A percentile compares a stretch with the other conserved stretches of the same genome.
phyloP scores from a whole-genome alignment of 2,329 filamentous ascomycete species.

The Polychaeton citri region DNA sequence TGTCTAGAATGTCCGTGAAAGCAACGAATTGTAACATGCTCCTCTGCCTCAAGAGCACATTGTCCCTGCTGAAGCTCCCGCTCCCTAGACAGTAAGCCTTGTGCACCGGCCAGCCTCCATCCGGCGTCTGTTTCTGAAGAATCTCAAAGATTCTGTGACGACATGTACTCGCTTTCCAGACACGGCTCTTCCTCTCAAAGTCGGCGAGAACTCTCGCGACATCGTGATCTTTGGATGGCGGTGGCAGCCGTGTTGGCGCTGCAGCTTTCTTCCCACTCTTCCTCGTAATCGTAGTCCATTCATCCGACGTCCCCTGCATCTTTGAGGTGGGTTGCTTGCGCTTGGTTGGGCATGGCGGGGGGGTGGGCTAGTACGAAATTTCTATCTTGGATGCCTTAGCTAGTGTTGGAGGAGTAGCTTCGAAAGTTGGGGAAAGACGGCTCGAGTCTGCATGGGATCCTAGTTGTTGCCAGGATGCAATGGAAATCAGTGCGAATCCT shows the following conservation, averaged over 20 bases:
- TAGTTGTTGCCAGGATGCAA: too few species aligned
- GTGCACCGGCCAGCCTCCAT: conserved; percentile 11
- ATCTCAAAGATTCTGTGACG: conserved; percentile 8
- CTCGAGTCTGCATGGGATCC: too few species aligned
- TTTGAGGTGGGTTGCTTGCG: too few species aligned
- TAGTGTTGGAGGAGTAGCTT: too few species aligned
- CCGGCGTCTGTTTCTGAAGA: conserved; percentile 9
- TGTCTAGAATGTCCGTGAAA: conserved; percentile 15
- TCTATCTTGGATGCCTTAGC: too few species aligned
- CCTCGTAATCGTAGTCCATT: background rate
- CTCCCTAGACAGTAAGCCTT: conserved; percentile 18
- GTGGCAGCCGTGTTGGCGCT: background rate
- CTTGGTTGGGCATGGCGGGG: too few species aligned
- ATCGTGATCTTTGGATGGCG: conserved; percentile 5
- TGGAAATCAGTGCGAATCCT: too few species aligned
- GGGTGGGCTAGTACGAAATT: too few species aligned
- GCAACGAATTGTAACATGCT: conserved; percentile 20
- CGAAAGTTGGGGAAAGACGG: too few species aligned
- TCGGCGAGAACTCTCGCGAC: conserved; percentile 8
- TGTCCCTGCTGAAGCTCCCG: conserved; percentile 19
- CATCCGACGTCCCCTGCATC: background rate
- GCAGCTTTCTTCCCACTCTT: background rate
- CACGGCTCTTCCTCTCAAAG: conserved; percentile 8
- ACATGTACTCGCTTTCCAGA: conserved; percentile 11
- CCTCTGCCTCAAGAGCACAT: conserved; percentile 14